Evolutionary conservation across 228 moss, liverwort and hornwort species (phyloP).

Genomic region (Sphagnum magellanicum): DNA sequence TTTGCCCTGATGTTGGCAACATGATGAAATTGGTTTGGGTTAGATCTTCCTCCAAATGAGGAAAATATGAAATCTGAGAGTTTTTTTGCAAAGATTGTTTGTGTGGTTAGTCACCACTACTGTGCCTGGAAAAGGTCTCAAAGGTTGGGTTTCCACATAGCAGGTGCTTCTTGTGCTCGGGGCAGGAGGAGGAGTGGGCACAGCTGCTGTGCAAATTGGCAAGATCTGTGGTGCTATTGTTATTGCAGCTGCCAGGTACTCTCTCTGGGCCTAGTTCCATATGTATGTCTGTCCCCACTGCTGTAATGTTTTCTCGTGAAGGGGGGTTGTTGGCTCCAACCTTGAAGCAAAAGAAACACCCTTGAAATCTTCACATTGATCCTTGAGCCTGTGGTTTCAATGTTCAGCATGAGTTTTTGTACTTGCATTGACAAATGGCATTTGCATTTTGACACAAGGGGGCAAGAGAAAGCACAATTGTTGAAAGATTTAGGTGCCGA

Average conservation of each 20-base stretch:
- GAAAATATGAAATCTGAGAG: no score
- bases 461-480: slow-evolving; percentile 68
- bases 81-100: no score
- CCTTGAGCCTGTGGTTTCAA: no score
- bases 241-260: slow-evolving; percentile 85
- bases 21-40: not conserved
- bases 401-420: no score
- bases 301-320: not conserved
- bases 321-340: not conserved
- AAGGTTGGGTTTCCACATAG: not conserved
- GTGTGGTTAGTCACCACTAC: no score
- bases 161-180: slow-evolving; percentile 97
- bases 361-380: no score
- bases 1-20: not conserved
- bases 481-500: slow-evolving; percentile 71
- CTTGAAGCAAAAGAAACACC: no score
- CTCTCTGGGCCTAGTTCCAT: not conserved
- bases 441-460: slow-evolving; percentile 25
- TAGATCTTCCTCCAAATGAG: no score
- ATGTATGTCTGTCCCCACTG: not conserved
- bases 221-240: slow-evolving; percentile 87
- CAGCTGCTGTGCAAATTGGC: slow-evolving; percentile 93
- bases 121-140: no score
- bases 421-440: no score
- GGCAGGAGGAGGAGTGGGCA: slow-evolving; percentile 86